These are phyloP conservation scores for Mucor racemosus DNA, from an alignment of 371 early-diverging fungal species.

Conservation along the genomic window DNA sequence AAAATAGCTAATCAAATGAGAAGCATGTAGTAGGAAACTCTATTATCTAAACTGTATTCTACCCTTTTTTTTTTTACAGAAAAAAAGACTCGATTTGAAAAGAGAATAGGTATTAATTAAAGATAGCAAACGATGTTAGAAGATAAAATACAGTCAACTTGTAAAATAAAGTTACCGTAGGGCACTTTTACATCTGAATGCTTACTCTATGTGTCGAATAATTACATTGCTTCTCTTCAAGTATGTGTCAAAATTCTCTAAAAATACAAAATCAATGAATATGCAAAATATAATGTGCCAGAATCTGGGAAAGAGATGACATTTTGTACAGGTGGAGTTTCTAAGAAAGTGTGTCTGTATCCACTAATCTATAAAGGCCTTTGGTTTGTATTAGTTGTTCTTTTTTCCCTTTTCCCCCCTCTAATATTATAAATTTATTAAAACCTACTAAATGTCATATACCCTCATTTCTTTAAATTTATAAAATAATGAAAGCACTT, in stretches of 20 bases:
- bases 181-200: no score
- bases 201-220: no score
- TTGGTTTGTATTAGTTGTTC: background rate
- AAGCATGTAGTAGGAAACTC: background rate
- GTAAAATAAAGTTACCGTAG: no score
- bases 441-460: slow-evolving; percentile 4
- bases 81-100: no score
- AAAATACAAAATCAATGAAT: background rate
- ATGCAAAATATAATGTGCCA: background rate
- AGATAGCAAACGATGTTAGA: no score
- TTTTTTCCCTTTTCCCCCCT: background rate
- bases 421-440: background rate
- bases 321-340: background rate
- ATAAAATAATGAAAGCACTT: slow-evolving; percentile 16
- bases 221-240: no score
- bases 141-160: no score
- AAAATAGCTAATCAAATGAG: background rate
- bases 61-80: background rate
- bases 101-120: no score
- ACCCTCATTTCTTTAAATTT: slow-evolving; percentile 4
- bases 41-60: background rate
- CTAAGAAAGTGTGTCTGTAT: background rate
- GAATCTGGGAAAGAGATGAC: background rate
- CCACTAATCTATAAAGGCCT: background rate
- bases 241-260: no score